Base-by-base conservation (phyloP, 768 basidiomycete genomes). In the Mrakia frigida region DNA sequence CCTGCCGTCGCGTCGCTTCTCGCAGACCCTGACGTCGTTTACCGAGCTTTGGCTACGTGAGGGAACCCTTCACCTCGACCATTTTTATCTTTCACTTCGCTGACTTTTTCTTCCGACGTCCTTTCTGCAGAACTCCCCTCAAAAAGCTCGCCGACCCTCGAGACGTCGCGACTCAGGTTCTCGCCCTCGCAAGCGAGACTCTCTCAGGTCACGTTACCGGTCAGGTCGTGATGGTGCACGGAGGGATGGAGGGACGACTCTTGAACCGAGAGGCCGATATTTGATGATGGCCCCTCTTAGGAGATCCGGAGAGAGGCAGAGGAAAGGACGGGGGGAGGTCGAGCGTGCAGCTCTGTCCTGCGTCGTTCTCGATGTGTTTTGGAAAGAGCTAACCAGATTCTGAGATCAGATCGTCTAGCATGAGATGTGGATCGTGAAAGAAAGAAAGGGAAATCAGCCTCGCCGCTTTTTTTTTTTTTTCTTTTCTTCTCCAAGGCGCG, bases 181-280 rank as follows among this genome's bases (percentile, higher is more conserved):
- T 87, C 14, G 75, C 90, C 1, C 80, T 92, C 3, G 87, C 91
- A 0, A 91, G 90, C 0, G 82, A 86, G 13, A 83, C 82, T 14
- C 80, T 91, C 0, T 91, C 90, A 0, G 90, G 91, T 0, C 91
- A 92, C 80, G 86, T 92, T 25, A 87, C 88, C 1, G 91, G 91
- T 0, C 87, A 91, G 79, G 87, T 89, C 9, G 80, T 91, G 39
- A 90, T 91, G 88, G 86, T 91, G 9, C 87, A 88, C 65, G 91
- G 91, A 3, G 91, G 91, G 3, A 91, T 91, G 91, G 91, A 92
- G 86, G 91, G 91, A n/a, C 82, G 85, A 14, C 72, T 88, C 46
- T 80, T 87, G 77, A 87, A 88, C 78, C 61, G 52, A 28, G 50
- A 74, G 73, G 59, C 25, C 13, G 73, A 74, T 67, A 33, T 74